A percentile compares a stretch with the other conserved stretches of the same genome.
Conservation (phyloP, 164 flowering plant genomes). For the Platanus orientalis region DNA sequence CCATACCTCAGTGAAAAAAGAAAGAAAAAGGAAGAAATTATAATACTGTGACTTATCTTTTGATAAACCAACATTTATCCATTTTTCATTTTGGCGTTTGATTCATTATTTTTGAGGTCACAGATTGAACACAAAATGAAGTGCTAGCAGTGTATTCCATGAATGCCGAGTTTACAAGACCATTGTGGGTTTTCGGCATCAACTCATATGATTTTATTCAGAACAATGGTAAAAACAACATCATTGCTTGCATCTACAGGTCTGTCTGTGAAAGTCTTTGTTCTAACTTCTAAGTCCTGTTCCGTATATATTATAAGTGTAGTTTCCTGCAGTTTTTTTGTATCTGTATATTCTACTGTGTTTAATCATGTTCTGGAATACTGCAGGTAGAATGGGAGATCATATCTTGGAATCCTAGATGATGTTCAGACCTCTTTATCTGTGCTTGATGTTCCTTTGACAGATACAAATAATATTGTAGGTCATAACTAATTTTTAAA, state of each 20-base stretch:
- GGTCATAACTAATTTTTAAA: constrained; percentile 4
- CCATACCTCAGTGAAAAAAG: no score
- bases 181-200: constrained; percentile 86
- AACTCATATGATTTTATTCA: constrained; percentile 72
- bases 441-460: constrained; percentile 69
- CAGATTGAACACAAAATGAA: constrained; percentile 72
- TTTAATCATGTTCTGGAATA: constrained; percentile 1
- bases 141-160: constrained; percentile 51
- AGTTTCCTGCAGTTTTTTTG: no score
- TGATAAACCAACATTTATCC: no score
- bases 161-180: constrained; percentile 88
- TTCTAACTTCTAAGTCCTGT: background rate
- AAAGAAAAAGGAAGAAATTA: no score
- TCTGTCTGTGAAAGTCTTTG: constrained; percentile 17
- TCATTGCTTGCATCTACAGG: constrained; percentile 88
- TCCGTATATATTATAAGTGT: background rate
- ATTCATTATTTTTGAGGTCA: background rate
- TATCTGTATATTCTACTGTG: background rate
- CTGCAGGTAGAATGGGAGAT: constrained; percentile 83
- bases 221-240: constrained; percentile 27
- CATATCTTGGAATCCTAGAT: constrained; percentile 74
- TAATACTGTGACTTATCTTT: no score
- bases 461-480: constrained; percentile 76
- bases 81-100: no score
- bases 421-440: constrained; percentile 37